phyloP scores from a whole-genome alignment of 768 basidiomycete genomes.

The Cystoderma amianthinum region DNA sequence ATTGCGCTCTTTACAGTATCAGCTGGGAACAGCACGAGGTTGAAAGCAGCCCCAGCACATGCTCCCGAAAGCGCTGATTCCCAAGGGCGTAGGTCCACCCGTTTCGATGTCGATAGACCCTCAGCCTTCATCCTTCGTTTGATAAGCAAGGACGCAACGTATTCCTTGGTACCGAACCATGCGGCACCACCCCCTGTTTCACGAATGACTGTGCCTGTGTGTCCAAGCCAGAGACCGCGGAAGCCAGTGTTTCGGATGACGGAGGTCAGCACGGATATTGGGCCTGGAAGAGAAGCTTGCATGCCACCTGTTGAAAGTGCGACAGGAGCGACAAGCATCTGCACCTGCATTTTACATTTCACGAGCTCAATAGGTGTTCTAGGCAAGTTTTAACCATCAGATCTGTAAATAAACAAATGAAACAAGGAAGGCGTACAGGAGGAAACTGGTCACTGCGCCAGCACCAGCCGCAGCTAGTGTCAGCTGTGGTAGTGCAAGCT shows the following conservation, averaged over 20 bases:
- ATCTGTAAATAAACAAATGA: neutral
- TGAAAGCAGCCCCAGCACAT: constrained; percentile 72
- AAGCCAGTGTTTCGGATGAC: constrained; percentile 50
- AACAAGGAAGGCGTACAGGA: constrained; percentile 53
- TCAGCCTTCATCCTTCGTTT: constrained; percentile 26
- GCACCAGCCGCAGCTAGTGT: constrained; percentile 82
- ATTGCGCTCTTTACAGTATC: constrained; percentile 88
- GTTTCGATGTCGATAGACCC: constrained; percentile 4
- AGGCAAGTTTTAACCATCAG: constrained; percentile 3
- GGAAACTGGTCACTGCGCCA: constrained; percentile 80
- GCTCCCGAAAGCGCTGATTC: constrained; percentile 80
- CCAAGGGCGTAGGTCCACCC: constrained; percentile 42
- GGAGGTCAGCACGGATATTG: constrained; percentile 54
- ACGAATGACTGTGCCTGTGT: constrained; percentile 80
- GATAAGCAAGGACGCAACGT: constrained; percentile 58
- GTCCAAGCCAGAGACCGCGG: constrained; percentile 78
- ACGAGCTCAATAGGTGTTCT: constrained; percentile 86
- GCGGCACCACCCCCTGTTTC: constrained; percentile 83
- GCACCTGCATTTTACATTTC: constrained; percentile 92
- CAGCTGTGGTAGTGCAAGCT: constrained; percentile 61
- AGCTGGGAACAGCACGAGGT: constrained; percentile 80
- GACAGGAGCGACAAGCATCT: constrained; percentile 46
- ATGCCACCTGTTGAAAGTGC: constrained; percentile 9
- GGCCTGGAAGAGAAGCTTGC: constrained; percentile 71
- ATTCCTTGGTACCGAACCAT: constrained; percentile 86